These are phyloP conservation scores for Choanephora cucurbitarum DNA, from an alignment of 371 early-diverging fungal species.

Conservation along the genomic window DNA sequence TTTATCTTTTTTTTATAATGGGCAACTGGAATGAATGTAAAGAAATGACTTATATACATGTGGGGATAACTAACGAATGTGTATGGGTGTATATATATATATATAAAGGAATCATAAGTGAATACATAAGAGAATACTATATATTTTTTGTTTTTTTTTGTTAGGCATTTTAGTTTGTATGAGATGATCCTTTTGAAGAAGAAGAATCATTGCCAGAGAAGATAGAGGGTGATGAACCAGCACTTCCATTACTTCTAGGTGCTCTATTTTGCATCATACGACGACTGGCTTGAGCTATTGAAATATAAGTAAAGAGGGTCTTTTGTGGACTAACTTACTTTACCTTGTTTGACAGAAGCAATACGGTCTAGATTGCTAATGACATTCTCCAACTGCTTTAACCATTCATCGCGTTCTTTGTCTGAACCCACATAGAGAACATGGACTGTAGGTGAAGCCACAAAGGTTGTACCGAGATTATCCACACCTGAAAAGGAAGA, in stretches of 20 bases:
- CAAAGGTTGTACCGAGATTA: slow-evolving; percentile 40
- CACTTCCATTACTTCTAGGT: slow-evolving; percentile 3
- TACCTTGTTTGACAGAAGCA: slow-evolving; percentile 32
- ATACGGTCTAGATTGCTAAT: slow-evolving; percentile 35
- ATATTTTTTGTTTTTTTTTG: no score
- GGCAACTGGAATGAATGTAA: neutral
- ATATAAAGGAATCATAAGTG: no score
- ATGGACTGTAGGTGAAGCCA: slow-evolving; percentile 35
- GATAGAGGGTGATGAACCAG: neutral
- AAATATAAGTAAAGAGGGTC: no score
- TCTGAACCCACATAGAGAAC: slow-evolving; percentile 29
- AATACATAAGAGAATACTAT: no score
- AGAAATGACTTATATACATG: neutral
- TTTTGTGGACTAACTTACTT: no score
- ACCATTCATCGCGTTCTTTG: slow-evolving; percentile 35
- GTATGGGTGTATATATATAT: neutral
- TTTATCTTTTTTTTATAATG: no score
- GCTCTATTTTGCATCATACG: slow-evolving; percentile 28
- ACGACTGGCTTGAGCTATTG: slow-evolving; percentile 21
- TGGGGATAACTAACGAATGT: neutral
- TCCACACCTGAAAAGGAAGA: slow-evolving; percentile 44
- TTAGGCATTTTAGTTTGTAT: neutral
- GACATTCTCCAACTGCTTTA: slow-evolving; percentile 27
- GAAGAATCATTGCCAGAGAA: slow-evolving; percentile 6
- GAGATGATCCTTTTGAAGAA: slow-evolving; percentile 2